Percentiles rank a stretch among this genome's conserved stretches.
Conservation (phyloP, 768 basidiomycete genomes). For the Phaffia tasmanica region DNA sequence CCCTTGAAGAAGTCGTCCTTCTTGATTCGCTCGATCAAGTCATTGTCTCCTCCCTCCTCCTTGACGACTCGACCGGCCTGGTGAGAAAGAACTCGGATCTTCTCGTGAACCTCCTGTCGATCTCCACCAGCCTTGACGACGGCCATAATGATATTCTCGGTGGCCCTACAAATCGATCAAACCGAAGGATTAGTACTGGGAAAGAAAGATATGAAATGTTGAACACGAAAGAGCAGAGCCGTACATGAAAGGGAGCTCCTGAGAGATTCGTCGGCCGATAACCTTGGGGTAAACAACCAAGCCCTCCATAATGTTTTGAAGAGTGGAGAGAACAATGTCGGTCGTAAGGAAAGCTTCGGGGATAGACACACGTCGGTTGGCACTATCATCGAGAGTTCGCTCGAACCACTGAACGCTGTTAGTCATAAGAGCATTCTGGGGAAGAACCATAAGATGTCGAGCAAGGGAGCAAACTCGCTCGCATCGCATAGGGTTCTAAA, state of each 20-base stretch:
- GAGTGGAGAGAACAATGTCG: slow-evolving; percentile 86
- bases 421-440: slow-evolving; percentile 94
- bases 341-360: slow-evolving; percentile 96
- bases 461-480: slow-evolving; percentile 93
- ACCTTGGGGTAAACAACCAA: slow-evolving; percentile 99
- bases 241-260: slow-evolving; percentile 93
- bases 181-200: neutral
- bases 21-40: slow-evolving; percentile 78
- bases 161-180: slow-evolving; percentile 44
- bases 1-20: slow-evolving; percentile 77
- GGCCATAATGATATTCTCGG: slow-evolving; percentile 99
- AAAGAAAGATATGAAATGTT: neutral
- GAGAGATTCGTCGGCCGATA: slow-evolving; percentile 77
- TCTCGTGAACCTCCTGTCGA: slow-evolving; percentile 92
- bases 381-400: slow-evolving; percentile 93
- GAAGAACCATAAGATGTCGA: slow-evolving; percentile 89
- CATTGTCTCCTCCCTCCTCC: slow-evolving; percentile 85
- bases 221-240: neutral
- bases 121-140: slow-evolving; percentile 83
- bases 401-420: slow-evolving; percentile 95
- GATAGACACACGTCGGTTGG: slow-evolving; percentile 89
- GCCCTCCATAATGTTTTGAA: slow-evolving; percentile 94
- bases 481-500: slow-evolving; percentile 84
- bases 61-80: slow-evolving; percentile 92
- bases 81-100: slow-evolving; percentile 87